Evolutionary conservation across 1,284 basidiomycete genomes (phyloP).

Genomic region (Microbotryum lychnidis-dioicae): DNA sequence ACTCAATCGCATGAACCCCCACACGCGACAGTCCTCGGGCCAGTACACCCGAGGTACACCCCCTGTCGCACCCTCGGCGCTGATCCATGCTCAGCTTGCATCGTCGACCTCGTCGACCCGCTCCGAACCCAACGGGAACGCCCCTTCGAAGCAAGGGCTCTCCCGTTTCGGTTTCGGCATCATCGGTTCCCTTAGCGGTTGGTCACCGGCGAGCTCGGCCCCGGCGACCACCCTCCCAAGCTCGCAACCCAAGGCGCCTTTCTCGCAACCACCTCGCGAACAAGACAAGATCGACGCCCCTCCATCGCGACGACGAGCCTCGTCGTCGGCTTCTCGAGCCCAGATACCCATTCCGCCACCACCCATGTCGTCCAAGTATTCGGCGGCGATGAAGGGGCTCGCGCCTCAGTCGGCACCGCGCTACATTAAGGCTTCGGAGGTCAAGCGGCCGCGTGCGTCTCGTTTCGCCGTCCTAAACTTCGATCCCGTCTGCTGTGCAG

Average conservation of each 20-base stretch:
- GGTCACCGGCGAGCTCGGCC: conserved; percentile 13
- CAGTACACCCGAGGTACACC: conserved; percentile 20
- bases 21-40: conserved; percentile 23
- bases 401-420: conserved; percentile 5
- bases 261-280: conserved; percentile 6
- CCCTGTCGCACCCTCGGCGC: conserved; percentile 21
- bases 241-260: conserved; percentile 40
- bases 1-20: conserved; percentile 20
- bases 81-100: conserved; percentile 14
- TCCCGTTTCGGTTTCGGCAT: conserved; percentile 28
- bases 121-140: conserved; percentile 2
- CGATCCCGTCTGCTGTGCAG: conserved; percentile 20
- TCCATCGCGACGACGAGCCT: conserved; percentile 9
- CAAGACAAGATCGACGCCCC: conserved; percentile 4
- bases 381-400: neutral
- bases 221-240: conserved; percentile 41
- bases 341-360: neutral
- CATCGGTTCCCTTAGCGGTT: conserved; percentile 24
- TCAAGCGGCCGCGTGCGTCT: conserved; percentile 11
- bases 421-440: conserved; percentile 20
- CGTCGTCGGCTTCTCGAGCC: neutral
- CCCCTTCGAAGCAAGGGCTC: neutral
- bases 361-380: neutral
- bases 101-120: conserved; percentile 4
- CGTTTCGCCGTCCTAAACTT: conserved; percentile 24